These are phyloP conservation scores for Inosperma sp. DNA, from an alignment of 768 basidiomycete genomes.

Conservation along the genomic window DNA sequence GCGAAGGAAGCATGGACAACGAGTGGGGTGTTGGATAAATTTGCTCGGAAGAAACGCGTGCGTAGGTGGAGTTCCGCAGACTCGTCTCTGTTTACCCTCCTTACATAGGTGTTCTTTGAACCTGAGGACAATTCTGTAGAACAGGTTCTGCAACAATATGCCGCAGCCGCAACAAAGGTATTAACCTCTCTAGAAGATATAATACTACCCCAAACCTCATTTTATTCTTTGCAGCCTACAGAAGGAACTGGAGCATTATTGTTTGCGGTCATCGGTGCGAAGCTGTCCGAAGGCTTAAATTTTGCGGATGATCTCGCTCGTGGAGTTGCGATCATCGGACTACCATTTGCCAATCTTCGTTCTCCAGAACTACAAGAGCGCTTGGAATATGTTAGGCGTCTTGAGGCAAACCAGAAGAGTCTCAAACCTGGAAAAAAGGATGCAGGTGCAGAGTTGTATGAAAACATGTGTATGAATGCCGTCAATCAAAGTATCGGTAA, in stretches of 20 bases:
- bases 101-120: constrained; percentile 77
- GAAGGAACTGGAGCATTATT: constrained; percentile 66
- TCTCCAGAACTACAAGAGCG: constrained; percentile 89
- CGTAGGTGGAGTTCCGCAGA: constrained; percentile 27
- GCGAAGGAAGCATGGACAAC: constrained; percentile 64
- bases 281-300: constrained; percentile 89
- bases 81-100: not conserved
- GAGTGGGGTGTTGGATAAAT: constrained; percentile 55
- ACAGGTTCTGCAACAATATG: constrained; percentile 67
- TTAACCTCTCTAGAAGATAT: not conserved
- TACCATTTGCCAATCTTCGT: constrained; percentile 91
- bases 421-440: constrained; percentile 45
- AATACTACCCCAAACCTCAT: not conserved
- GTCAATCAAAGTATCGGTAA: constrained; percentile 96
- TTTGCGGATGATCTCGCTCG: constrained; percentile 80
- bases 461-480: constrained; percentile 88
- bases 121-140: constrained; percentile 71
- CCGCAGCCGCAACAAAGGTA: constrained; percentile 39
- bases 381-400: constrained; percentile 77
- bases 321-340: constrained; percentile 79
- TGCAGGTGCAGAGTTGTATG: constrained; percentile 79
- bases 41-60: constrained; percentile 73
- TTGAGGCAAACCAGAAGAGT: constrained; percentile 42
- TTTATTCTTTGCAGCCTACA: constrained; percentile 7
- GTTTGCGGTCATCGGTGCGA: constrained; percentile 94